Percentiles rank a stretch among this genome's conserved stretches.
Evolutionary conservation across 495 filamentous ascomycete genomes (phyloP).

Genomic region (Polyplosphaeria fusca): DNA sequence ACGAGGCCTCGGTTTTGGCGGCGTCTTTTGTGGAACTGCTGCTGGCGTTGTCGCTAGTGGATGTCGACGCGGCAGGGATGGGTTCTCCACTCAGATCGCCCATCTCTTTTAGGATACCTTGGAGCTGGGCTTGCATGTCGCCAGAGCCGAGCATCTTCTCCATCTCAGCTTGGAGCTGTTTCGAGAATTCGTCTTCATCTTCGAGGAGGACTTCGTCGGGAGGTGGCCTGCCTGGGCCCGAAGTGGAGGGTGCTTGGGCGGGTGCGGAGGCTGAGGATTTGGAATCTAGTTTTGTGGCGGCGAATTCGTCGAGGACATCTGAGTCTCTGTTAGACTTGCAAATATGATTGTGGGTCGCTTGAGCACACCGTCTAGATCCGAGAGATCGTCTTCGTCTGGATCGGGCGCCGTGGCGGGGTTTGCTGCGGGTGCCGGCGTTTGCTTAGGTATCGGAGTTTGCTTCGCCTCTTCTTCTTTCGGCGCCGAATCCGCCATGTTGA

Average conservation of each 20-base stretch:
- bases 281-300: conserved; percentile 51
- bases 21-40: conserved; percentile 25
- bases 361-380: conserved; percentile 86
- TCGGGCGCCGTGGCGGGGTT: conserved; percentile 50
- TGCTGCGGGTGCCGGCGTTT: background rate
- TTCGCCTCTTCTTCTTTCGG: background rate
- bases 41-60: background rate
- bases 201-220: conserved; percentile 33
- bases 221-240: conserved; percentile 45
- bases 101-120: conserved; percentile 77
- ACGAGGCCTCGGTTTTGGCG: conserved; percentile 54
- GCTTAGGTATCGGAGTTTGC: background rate
- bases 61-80: background rate
- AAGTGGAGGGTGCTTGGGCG: conserved; percentile 34
- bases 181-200: conserved; percentile 67
- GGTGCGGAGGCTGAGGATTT: conserved; percentile 40
- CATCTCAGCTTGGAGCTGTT: conserved; percentile 84
- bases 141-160: conserved; percentile 72
- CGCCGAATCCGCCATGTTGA: background rate
- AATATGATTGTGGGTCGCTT: too few species aligned
- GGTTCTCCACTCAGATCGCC: conserved; percentile 45
- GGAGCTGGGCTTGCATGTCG: conserved; percentile 83
- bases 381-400: conserved; percentile 81
- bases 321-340: too few species aligned
- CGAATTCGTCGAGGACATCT: conserved; percentile 94